A percentile compares a stretch with the other conserved stretches of the same genome.
These are phyloP conservation scores for Melastoma malabathricum DNA, from an alignment of 345 rosid genomes.

Conservation along the genomic window DNA sequence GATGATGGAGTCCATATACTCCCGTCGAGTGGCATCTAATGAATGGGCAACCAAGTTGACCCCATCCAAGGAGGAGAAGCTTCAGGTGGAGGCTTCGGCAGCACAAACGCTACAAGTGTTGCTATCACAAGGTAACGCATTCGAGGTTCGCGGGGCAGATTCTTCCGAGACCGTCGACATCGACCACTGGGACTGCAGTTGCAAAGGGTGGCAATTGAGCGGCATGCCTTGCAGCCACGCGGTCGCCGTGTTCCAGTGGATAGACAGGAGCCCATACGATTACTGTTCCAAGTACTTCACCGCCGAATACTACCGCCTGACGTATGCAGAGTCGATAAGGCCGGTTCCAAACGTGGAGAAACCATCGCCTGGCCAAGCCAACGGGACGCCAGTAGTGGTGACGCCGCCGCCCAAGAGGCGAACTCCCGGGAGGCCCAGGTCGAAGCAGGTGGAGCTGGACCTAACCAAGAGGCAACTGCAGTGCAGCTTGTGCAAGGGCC, in stretches of 20 bases:
- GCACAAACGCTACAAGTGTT: conserved; percentile 42
- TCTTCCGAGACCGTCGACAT: conserved; percentile 44
- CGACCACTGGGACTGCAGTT: conserved; percentile 62
- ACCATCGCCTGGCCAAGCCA: conserved; percentile 28
- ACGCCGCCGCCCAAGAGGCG: conserved; percentile 87
- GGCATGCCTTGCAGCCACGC: conserved; percentile 89
- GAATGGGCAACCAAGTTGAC: conserved; percentile 67
- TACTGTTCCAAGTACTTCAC: conserved; percentile 66
- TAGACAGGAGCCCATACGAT: conserved; percentile 55
- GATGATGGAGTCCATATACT: conserved; percentile 74
- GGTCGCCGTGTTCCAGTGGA: conserved; percentile 44
- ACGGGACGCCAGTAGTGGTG: conserved; percentile 30
- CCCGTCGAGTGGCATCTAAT: conserved; percentile 47
- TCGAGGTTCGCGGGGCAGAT: conserved; percentile 57
- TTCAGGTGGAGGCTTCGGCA: conserved; percentile 41
- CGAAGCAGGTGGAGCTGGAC: conserved; percentile 52
- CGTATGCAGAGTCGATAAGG: conserved; percentile 57
- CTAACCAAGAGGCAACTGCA: conserved; percentile 74
- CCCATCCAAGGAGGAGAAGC: conserved; percentile 63
- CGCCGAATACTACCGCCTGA: conserved; percentile 32
- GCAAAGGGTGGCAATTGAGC: conserved; percentile 61
- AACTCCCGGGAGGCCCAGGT: conserved; percentile 74
- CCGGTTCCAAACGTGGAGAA: conserved; percentile 73
- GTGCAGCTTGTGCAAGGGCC: conserved; percentile 95
- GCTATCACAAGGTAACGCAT: conserved; percentile 30